phyloP scores from a whole-genome alignment of 2,329 filamentous ascomycete species.

The Aspergillus sp. region DNA sequence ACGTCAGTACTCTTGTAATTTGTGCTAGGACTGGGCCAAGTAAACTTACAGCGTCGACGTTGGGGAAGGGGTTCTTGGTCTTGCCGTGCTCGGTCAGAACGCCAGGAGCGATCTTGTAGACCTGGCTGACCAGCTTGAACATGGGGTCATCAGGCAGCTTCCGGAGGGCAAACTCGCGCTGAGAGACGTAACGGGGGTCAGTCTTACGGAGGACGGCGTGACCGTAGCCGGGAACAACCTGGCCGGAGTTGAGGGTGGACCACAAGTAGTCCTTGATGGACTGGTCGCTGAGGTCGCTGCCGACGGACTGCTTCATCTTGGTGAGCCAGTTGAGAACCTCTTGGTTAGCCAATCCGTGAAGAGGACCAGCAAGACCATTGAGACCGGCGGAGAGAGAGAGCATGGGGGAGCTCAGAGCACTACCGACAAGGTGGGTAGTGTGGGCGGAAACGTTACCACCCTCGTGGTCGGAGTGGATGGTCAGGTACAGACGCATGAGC shows the following conservation, averaged over 20 bases:
- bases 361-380: slow-evolving; percentile 94
- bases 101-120: slow-evolving; percentile 98
- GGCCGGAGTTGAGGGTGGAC: slow-evolving; percentile 90
- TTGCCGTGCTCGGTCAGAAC: slow-evolving; percentile 99
- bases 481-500: slow-evolving; percentile 97
- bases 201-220: slow-evolving; percentile 99
- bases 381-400: slow-evolving; percentile 93
- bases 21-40: not conserved
- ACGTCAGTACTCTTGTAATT: slow-evolving; percentile 6
- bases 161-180: slow-evolving; percentile 92
- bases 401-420: slow-evolving; percentile 93
- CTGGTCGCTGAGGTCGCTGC: slow-evolving; percentile 91
- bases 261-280: slow-evolving; percentile 98
- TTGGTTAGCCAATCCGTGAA: slow-evolving; percentile 99
- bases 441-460: slow-evolving; percentile 98
- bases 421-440: slow-evolving; percentile 96
- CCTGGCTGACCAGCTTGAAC: slow-evolving; percentile 99
- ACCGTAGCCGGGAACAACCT: slow-evolving; percentile 95
- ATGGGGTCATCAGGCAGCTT: slow-evolving; percentile 95
- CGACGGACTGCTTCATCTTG: slow-evolving; percentile 95
- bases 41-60: slow-evolving; percentile 70
- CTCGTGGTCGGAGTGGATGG: slow-evolving; percentile 99
- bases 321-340: slow-evolving; percentile 98
- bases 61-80: slow-evolving; percentile 99
- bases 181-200: slow-evolving; percentile 95